These are phyloP conservation scores for Quercus suber DNA, from an alignment of 306 rosid species.

Conservation along the genomic window DNA sequence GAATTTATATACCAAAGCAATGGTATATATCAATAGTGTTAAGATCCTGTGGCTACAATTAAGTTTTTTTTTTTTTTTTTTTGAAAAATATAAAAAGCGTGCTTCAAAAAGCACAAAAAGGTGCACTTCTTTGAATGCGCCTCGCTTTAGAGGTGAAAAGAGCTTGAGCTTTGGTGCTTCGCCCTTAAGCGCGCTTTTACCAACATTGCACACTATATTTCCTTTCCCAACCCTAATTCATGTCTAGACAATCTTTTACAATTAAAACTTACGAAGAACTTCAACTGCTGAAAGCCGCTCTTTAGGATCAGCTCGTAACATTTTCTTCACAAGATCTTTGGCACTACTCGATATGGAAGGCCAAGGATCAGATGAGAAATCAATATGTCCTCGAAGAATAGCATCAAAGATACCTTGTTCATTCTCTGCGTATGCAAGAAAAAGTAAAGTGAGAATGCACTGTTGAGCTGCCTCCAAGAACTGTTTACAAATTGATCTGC, in stretches of 20 bases:
- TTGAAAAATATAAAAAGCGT: no score
- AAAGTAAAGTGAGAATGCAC: slow-evolving; percentile 23
- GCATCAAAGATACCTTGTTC: slow-evolving; percentile 90
- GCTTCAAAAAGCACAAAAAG: no score
- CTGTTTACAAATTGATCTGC: not conserved
- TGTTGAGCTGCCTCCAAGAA: not conserved
- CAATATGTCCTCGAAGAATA: slow-evolving; percentile 82
- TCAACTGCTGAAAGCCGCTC: slow-evolving; percentile 78
- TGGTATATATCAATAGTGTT: no score
- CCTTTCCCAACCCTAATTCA: slow-evolving; percentile 1
- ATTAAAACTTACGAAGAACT: slow-evolving; percentile 68
- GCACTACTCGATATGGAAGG: slow-evolving; percentile 89
- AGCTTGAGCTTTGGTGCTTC: no score
- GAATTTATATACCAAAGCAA: no score
- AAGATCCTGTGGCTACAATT: no score
- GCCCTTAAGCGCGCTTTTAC: no score
- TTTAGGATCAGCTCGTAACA: slow-evolving; percentile 69
- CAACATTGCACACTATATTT: not conserved
- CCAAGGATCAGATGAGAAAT: slow-evolving; percentile 89
- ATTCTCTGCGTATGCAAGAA: slow-evolving; percentile 59
- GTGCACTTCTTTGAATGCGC: no score
- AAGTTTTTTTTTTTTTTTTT: no score
- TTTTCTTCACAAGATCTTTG: slow-evolving; percentile 84
- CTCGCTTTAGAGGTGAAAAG: no score
- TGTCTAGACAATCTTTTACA: not conserved